A percentile compares a stretch with the other conserved stretches of the same genome.
These are phyloP conservation scores for Phlyctochytrium planicorne DNA, from an alignment of 192 early-diverging fungal species.

Conservation along the genomic window DNA sequence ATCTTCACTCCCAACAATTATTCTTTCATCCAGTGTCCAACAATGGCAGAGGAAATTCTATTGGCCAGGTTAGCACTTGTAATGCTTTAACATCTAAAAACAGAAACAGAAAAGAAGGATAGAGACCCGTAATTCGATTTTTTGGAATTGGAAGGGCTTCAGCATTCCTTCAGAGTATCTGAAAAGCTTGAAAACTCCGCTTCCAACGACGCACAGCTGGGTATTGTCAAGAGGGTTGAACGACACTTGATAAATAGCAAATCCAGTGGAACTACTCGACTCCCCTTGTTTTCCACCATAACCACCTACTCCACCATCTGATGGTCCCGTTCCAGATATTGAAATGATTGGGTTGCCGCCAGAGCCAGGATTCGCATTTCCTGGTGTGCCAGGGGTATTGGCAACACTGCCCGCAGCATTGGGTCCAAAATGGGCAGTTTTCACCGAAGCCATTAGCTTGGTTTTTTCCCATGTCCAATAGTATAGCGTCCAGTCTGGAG, in stretches of 20 bases:
- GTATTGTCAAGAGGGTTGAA: slow-evolving; percentile 58
- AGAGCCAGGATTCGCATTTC: not conserved
- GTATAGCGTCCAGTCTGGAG: slow-evolving; percentile 60
- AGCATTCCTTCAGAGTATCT: slow-evolving; percentile 49
- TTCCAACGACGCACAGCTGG: slow-evolving; percentile 50
- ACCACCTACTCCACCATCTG: not conserved
- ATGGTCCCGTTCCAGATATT: not conserved
- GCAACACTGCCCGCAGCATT: slow-evolving; percentile 14
- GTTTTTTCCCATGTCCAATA: slow-evolving; percentile 64
- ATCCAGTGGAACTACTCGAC: slow-evolving; percentile 1
- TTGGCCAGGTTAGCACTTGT: not conserved
- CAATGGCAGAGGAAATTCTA: slow-evolving; percentile 51
- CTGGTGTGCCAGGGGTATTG: not conserved
- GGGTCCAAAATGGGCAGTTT: slow-evolving; percentile 21
- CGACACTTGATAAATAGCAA: slow-evolving; percentile 42
- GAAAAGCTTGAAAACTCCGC: slow-evolving; percentile 55
- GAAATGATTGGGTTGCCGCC: slow-evolving; percentile 2
- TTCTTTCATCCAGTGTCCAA: slow-evolving; percentile 50
- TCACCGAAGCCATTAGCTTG: slow-evolving; percentile 50
- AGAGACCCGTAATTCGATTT: slow-evolving; percentile 47
- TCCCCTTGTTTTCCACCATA: slow-evolving; percentile 13
- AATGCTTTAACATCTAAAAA: not conserved
- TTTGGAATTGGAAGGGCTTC: slow-evolving; percentile 42
- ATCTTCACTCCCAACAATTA: slow-evolving; percentile 52
- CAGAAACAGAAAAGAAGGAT: not conserved